Evolutionary conservation across 257 asterid genomes (phyloP), one percentile per base, ranked within the genome.

Genomic region (Fraxinus cuspidata): DNA sequence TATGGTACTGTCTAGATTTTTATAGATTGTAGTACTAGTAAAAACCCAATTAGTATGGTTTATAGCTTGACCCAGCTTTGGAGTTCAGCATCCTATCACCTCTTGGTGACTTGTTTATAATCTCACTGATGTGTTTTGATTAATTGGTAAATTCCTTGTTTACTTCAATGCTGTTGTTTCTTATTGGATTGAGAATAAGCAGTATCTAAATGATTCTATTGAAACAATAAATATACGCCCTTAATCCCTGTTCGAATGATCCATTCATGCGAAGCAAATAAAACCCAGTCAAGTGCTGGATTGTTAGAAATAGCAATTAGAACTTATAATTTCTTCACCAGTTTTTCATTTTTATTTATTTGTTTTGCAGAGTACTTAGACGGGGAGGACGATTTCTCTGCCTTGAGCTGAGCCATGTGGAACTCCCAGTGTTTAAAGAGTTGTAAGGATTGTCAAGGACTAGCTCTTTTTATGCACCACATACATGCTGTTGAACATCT

Each of bases 361-460:
- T 79, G 70, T 49, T 78, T 83, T 70, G 53, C 84, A 95, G 99
- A 94, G 98, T 95, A 74, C 96, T 95, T 81, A 95, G 86, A 86
- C 88, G 83, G 38, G 99, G 99, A 77, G 99, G 99, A 84, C 89
- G 97, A 84, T 95, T 95, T 87, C 96, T 95, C 77, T 95, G 98
- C 88, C 99, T 95, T 77, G 99, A 95, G 76, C 84, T 93, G 82
- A 91, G 97, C 88, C 99, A 91, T 74, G 97, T 93, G 71, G 97
- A 95, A 40, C 40, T 80, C 79, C 98, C 98, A 16, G 35, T 95
- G 66, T 84, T 91, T 35, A 95, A 91, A 82, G 87, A 95, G 51
- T 73, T 95, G 99, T 91, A 83, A 91, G 99, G 83, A 42, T 77
- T 78, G 75, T 42, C 51, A 76, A 25, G 58, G 51, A 72, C 21